Evolutionary conservation across 352 stramenopile species (phyloP), one percentile per base, ranked within the genome.

Genomic region (Globisporangium perplexum): DNA sequence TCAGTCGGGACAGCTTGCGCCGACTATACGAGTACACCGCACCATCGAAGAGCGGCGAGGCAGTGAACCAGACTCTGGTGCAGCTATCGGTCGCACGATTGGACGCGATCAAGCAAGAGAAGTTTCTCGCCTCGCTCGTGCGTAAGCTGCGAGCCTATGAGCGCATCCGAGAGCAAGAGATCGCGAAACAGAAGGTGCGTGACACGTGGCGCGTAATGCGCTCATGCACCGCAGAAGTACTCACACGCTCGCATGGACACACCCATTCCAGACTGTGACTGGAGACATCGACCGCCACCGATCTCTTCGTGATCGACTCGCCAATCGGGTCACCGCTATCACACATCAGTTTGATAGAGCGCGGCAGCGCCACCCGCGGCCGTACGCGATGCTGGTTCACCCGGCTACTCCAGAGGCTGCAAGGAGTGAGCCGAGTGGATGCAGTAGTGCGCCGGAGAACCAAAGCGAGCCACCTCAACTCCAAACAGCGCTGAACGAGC

Each of bases 61-160:
- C 39, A n/a, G 56, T 72, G 1, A 56, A 77, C 52, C 59, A 70
- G 48, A 55, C 35, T 3, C 53, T 77, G 5, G 57, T 77, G 3
- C 63, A 74, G 47, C 54, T 77, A 18, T 68, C 62, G 1, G 74
- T 77, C n/a, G 62, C 69, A 11, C 54, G 69, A 12, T 46, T 77
- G 22, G 63, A 77, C 47, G 52, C 56, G 50, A 72, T 74, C 58
- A 77, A 71, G 36, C 69, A 77, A 45, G 48, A 65, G 23, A 77
- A 74, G 45, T 51, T 43, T 42, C 51, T 44, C 33, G 57, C 71
- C 35, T 31, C 30, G 0, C 39, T 77, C 4, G 33, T 35, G 24
- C 57, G 63, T 0, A 74, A 71, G 18, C 43, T 69, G 18, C 43
- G 30, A 1, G 60, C 68, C 1, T 66, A 70, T 10, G 69, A 77